A percentile compares a stretch with the other conserved stretches of the same genome.
Conservation (phyloP, 306 rosid genomes). For the Senna siamea region DNA sequence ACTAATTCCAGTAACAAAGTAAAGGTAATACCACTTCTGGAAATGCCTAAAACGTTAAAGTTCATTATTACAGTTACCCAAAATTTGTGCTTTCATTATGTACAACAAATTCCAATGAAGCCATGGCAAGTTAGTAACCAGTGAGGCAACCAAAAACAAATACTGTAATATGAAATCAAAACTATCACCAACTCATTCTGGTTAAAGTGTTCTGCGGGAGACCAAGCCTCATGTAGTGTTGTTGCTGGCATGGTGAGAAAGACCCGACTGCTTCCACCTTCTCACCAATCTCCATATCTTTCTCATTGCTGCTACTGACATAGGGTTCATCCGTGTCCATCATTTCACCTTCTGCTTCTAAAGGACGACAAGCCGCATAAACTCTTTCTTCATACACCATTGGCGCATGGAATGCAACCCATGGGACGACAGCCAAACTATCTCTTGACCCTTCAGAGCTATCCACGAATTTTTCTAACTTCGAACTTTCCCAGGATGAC, state of each 20-base stretch:
- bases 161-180: background rate
- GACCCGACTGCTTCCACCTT: slow-evolving; percentile 25
- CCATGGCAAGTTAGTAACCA: background rate
- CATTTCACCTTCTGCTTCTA: slow-evolving; percentile 48
- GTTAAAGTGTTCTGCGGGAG: slow-evolving; percentile 24
- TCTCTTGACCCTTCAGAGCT: slow-evolving; percentile 35
- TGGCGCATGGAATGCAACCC: slow-evolving; percentile 42
- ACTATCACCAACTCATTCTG: slow-evolving; percentile 37
- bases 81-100: background rate
- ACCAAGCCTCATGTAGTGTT: slow-evolving; percentile 32
- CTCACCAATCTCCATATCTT: slow-evolving; percentile 3
- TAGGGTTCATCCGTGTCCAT: slow-evolving; percentile 49
- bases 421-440: slow-evolving; percentile 52
- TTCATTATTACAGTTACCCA: background rate
- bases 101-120: slow-evolving; percentile 2
- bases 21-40: too few species aligned
- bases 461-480: slow-evolving; percentile 32
- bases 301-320: background rate
- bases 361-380: slow-evolving; percentile 28
- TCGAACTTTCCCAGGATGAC: slow-evolving; percentile 18
- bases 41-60: too few species aligned
- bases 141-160: background rate
- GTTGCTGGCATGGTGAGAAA: slow-evolving; percentile 41
- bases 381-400: slow-evolving; percentile 12
- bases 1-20: too few species aligned